Percentiles rank a stretch among this genome's conserved stretches.
Conservation (phyloP, 108 stramenopile species). For the Nitzschia sp. region DNA sequence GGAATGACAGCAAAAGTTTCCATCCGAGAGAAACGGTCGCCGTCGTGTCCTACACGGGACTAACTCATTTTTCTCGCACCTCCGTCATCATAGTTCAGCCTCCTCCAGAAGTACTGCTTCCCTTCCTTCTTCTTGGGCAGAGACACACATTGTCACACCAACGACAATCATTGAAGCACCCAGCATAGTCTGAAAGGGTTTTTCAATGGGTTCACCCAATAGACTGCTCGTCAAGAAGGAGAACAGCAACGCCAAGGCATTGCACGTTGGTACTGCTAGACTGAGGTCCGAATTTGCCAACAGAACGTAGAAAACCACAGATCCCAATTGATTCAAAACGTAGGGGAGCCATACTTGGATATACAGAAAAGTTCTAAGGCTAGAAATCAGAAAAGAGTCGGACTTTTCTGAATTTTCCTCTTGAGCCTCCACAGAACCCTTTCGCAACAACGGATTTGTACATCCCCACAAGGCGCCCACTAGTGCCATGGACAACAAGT, state of each 20-base stretch:
- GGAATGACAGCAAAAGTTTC: no score
- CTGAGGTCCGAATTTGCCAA: constrained; percentile 71
- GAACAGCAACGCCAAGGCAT: constrained; percentile 80
- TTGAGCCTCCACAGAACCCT: constrained; percentile 45
- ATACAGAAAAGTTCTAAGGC: constrained; percentile 41
- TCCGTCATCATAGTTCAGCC: no score
- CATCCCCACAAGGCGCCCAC: constrained; percentile 86
- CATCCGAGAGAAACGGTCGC: no score
- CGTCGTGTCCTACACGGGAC: no score
- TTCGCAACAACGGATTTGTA: constrained; percentile 81
- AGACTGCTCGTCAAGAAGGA: constrained; percentile 58
- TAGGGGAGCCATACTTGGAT: constrained; percentile 75
- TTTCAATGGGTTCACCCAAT: constrained; percentile 70
- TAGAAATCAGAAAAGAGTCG: constrained; percentile 19
- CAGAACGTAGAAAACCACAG: constrained; percentile 70
- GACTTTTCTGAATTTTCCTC: constrained; percentile 7
- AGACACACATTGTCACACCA: constrained; percentile 72
- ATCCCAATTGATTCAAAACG: constrained; percentile 75
- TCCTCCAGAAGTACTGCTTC: background rate
- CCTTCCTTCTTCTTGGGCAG: constrained; percentile 33
- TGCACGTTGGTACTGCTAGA: constrained; percentile 75
- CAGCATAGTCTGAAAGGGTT: constrained; percentile 51
- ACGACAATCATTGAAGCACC: constrained; percentile 57
- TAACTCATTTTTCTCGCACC: no score
- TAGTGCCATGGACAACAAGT: constrained; percentile 51